Evolutionary conservation across 2,329 filamentous ascomycete species (phyloP).

Genomic region (Monosporascus sp.): DNA sequence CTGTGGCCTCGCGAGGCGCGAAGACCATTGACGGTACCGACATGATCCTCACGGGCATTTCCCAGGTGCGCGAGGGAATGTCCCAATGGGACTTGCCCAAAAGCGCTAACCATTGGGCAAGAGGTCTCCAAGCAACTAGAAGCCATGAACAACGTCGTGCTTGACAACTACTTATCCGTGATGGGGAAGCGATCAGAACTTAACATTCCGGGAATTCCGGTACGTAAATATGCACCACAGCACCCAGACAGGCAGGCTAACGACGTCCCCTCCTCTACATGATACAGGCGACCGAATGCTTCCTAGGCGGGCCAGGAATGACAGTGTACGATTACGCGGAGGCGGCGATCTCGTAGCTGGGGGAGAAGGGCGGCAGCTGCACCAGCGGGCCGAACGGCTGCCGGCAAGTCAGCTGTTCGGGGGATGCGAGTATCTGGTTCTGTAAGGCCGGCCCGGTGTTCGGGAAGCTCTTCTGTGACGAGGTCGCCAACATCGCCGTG

Average conservation of each 20-base stretch:
- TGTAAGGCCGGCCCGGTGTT: conserved; percentile 8
- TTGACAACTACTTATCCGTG: background rate
- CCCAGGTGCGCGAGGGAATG: background rate
- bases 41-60: background rate
- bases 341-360: background rate
- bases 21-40: background rate
- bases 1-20: background rate
- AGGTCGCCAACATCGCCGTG: conserved; percentile 7
- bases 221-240: background rate
- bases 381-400: conserved; percentile 4
- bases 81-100: background rate
- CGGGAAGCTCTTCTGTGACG: conserved; percentile 1
- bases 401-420: conserved; percentile 2
- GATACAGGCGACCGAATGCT: too few species aligned
- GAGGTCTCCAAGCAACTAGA: background rate
- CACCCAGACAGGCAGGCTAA: too few species aligned
- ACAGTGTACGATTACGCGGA: background rate
- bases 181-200: background rate
- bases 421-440: conserved; percentile 9
- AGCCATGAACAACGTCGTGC: background rate
- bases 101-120: background rate
- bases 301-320: too few species aligned
- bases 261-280: too few species aligned
- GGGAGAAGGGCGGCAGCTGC: background rate
- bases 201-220: background rate